These are phyloP conservation scores for Manihot esculenta DNA, from an alignment of 441 rosid species.

Conservation along the genomic window DNA sequence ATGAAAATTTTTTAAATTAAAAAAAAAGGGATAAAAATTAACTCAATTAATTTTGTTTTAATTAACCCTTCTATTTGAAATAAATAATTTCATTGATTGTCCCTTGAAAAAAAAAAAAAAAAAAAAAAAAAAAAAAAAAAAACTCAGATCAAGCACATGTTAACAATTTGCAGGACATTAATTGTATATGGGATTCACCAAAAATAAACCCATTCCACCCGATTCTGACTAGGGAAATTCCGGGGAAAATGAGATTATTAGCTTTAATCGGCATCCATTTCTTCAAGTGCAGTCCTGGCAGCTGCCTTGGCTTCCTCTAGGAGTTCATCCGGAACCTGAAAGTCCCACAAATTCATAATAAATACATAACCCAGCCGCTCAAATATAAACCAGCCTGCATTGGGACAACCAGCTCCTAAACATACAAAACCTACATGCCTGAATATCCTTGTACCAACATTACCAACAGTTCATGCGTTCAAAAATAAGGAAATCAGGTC, in stretches of 20 bases:
- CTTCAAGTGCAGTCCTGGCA: conserved; percentile 73
- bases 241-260: background rate
- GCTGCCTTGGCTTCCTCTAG: conserved; percentile 83
- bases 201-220: background rate
- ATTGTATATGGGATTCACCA: background rate
- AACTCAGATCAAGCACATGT: background rate
- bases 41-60: too few relatives aligned
- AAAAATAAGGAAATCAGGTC: too few relatives aligned
- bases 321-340: conserved; percentile 71
- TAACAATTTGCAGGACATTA: background rate
- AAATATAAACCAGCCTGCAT: background rate
- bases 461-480: too few relatives aligned
- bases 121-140: background rate
- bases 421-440: background rate
- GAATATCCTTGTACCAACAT: background rate
- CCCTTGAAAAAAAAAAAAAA: background rate
- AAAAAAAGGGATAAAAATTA: too few relatives aligned
- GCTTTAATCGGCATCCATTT: conserved; percentile 80
- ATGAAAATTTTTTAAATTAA: too few relatives aligned
- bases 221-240: background rate
- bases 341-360: background rate
- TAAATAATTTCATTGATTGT: background rate
- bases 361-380: background rate
- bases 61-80: too few relatives aligned
- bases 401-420: too few relatives aligned